Evolutionary conservation across 2,329 filamentous ascomycete genomes (phyloP), one percentile per base, ranked within the genome.

Genomic region (Fusarium protoensiforme): DNA sequence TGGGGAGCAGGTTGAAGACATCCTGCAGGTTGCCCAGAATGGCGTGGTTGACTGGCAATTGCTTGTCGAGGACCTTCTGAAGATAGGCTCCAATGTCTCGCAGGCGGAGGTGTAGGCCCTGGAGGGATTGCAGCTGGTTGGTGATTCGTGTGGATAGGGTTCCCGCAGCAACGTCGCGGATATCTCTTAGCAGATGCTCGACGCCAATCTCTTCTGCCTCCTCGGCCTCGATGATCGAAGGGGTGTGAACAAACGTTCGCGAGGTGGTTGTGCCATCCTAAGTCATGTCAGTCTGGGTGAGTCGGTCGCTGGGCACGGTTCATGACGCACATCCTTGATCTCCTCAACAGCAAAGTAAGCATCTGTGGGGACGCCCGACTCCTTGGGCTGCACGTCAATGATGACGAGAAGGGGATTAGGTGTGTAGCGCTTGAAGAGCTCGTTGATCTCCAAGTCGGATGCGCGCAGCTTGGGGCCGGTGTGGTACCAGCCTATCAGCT

Each of bases 401-500:
- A 99, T 99, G 81, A 98, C 96, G 61, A 99, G 90, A 76, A 99
- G 87, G 59, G 96, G 96, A 81, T 98, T 97, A 22, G 96, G 94
- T 61, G 95, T 98, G 87, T 99, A 99, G 87, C 95, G 91, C 89
- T 99, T 99, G 91, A 99, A 98, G 68, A 99, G 91, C 86, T 99
- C 96, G 85, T 99, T 99, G 92, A 99, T 98, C 86, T 98, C 94
- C 76, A 99, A 87, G 87, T 99, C 96, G 53, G 96, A 98, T 64
- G 95, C 96, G 81, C 96, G 92, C 80, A 99, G 89, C 88, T 98
- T 99, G 41, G 96, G 96, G 46, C 96, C 96, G 22, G 96, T 97
- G 85, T 99, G 96, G 85, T 99, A 99, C 96, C 96, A 99, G 81
- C 96, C 96, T 89, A 99, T 97, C 83, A 99, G 90, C 91, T 98